Evolutionary conservation across 306 rosid genomes (phyloP).

Genomic region (Fragaria ananassa): DNA sequence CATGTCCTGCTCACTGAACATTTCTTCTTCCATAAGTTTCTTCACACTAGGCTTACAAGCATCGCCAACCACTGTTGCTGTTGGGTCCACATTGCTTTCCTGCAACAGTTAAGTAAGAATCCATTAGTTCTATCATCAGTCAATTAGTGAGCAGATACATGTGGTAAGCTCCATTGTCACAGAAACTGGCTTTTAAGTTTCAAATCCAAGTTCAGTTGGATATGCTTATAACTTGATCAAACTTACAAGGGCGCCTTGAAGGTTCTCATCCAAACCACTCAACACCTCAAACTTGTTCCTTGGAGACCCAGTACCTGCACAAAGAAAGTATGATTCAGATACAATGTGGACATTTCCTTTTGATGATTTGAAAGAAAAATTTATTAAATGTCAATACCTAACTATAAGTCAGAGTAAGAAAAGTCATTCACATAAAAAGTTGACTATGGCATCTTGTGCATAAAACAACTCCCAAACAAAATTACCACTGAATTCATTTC

Average conservation of each 20-base stretch:
- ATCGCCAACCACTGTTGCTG: constrained; percentile 27
- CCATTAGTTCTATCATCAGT: constrained; percentile 24
- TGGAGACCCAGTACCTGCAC: constrained; percentile 56
- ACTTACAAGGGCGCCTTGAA: constrained; percentile 52
- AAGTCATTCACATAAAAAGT: constrained; percentile 17
- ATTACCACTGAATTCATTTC: constrained; percentile 8
- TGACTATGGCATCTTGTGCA: constrained; percentile 6
- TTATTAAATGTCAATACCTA: constrained; percentile 7
- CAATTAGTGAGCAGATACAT: not conserved
- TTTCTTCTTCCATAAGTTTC: constrained; percentile 94
- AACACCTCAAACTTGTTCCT: constrained; percentile 55
- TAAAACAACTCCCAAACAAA: constrained; percentile 6
- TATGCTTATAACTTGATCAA: constrained; percentile 12
- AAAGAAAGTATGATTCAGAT: constrained; percentile 23
- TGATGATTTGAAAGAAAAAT: constrained; percentile 14
- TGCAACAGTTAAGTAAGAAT: constrained; percentile 37
- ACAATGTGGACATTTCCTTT: constrained; percentile 6
- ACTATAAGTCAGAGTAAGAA: constrained; percentile 2
- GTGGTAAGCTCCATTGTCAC: not conserved
- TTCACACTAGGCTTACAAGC: constrained; percentile 79
- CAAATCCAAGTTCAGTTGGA: constrained; percentile 11
- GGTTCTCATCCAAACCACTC: constrained; percentile 51
- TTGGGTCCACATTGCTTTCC: constrained; percentile 46
- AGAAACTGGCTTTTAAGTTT: not conserved
- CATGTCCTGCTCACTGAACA: constrained; percentile 54